Conservation (phyloP, 371 early-diverging fungal genomes). For the Mortierella sp. region DNA sequence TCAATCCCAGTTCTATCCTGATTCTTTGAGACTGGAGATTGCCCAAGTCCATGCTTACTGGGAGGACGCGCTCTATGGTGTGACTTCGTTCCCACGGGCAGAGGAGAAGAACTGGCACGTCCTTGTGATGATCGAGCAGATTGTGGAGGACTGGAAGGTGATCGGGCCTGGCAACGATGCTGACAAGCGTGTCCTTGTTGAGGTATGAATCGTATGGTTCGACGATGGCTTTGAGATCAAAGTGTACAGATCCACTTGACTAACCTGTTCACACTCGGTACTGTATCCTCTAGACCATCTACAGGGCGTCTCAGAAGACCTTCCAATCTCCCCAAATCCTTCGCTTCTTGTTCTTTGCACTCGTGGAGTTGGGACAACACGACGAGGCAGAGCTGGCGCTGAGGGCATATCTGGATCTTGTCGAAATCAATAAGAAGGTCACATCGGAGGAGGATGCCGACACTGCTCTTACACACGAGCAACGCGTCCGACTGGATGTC, state of each 20-base stretch:
- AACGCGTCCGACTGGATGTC: constrained; percentile 36
- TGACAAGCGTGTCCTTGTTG: constrained; percentile 61
- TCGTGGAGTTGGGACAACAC: constrained; percentile 74
- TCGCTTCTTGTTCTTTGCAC: constrained; percentile 70
- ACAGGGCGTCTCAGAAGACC: constrained; percentile 71
- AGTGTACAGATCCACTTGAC: too few relatives aligned
- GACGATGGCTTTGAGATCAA: too few relatives aligned
- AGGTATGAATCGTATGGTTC: constrained; percentile 34
- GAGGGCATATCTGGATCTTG: constrained; percentile 68
- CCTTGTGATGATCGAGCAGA: constrained; percentile 70
- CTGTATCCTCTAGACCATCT: constrained; percentile 57
- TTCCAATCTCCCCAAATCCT: constrained; percentile 79
- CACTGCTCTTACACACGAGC: constrained; percentile 27
- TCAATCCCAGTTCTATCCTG: constrained; percentile 29
- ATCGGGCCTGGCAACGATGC: constrained; percentile 57
- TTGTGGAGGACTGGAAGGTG: constrained; percentile 68
- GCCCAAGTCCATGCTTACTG: constrained; percentile 69
- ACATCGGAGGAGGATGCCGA: constrained; percentile 11
- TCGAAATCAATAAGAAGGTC: constrained; percentile 52
- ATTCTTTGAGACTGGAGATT: constrained; percentile 62
- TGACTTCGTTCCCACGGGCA: constrained; percentile 72
- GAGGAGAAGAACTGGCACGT: constrained; percentile 68
- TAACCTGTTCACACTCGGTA: too few relatives aligned
- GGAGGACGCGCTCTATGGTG: constrained; percentile 66
- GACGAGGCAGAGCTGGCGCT: constrained; percentile 79